A percentile compares a stretch with the other conserved stretches of the same genome.
Conservation (phyloP, 2,329 filamentous ascomycete genomes). For the Phoma herbarum region DNA sequence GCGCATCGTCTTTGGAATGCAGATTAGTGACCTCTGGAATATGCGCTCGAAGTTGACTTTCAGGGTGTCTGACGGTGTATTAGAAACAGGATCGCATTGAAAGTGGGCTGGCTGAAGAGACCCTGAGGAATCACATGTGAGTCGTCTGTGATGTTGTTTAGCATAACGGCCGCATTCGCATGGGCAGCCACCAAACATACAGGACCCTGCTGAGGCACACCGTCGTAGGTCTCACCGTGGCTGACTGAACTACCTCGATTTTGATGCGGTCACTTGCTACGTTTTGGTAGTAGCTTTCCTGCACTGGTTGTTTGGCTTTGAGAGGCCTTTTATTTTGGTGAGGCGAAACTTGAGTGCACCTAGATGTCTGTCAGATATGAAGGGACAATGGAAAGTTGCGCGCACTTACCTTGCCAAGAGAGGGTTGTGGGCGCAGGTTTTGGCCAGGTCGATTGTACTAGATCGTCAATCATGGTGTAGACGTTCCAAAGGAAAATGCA, state of each 20-base stretch:
- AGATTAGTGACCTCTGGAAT: too few species aligned
- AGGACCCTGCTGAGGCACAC: background rate
- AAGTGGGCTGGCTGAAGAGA: background rate
- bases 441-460: background rate
- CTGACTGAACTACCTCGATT: background rate
- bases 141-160: background rate
- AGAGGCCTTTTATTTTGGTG: background rate
- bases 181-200: background rate
- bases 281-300: background rate
- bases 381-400: background rate
- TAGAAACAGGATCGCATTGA: background rate
- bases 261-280: background rate
- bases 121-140: background rate
- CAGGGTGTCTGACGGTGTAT: background rate
- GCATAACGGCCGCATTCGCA: background rate
- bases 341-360: background rate
- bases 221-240: background rate
- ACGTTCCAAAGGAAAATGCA: background rate
- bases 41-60: background rate
- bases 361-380: background rate
- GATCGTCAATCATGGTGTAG: too few species aligned
- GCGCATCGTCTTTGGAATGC: background rate
- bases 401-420: background rate
- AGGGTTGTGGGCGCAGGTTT: background rate
- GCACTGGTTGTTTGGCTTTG: background rate